phyloP scores from a whole-genome alignment of 2,329 filamentous ascomycete genomes.

The Paecilomyces niveus region DNA sequence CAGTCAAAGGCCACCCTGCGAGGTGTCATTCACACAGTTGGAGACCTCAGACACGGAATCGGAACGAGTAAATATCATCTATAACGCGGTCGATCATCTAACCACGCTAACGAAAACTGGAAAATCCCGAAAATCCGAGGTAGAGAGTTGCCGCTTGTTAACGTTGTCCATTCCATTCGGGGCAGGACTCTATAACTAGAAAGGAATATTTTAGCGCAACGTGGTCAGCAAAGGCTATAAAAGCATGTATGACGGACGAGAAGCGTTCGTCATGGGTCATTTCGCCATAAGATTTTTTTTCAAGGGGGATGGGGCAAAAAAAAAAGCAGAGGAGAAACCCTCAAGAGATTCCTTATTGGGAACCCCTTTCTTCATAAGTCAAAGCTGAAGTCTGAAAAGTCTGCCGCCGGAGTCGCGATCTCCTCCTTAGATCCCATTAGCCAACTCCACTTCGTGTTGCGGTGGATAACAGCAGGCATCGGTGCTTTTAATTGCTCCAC shows the following conservation, averaged over 20 bases:
- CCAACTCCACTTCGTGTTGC: background rate
- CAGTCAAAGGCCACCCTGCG: background rate
- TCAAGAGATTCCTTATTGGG: background rate
- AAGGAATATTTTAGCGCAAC: too few species aligned
- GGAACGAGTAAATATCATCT: background rate
- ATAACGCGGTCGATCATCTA: background rate
- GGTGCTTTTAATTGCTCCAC: background rate
- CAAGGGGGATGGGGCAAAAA: background rate
- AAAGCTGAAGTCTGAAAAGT: background rate
- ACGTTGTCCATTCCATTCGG: background rate
- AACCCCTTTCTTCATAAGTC: background rate
- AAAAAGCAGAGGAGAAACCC: background rate
- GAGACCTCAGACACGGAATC: background rate
- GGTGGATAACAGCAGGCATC: background rate
- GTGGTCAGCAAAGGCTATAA: background rate
- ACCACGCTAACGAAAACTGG: background rate
- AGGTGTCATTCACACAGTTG: background rate
- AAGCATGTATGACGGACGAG: background rate
- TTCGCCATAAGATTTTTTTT: background rate
- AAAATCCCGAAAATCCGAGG: background rate
- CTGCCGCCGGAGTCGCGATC: background rate
- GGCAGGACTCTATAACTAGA: background rate
- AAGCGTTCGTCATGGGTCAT: background rate
- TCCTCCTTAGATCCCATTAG: background rate
- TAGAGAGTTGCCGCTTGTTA: background rate